A percentile compares a stretch with the other conserved stretches of the same genome.
These are phyloP conservation scores for Serendipita sp. DNA, from an alignment of 768 basidiomycete species.

Conservation along the genomic window DNA sequence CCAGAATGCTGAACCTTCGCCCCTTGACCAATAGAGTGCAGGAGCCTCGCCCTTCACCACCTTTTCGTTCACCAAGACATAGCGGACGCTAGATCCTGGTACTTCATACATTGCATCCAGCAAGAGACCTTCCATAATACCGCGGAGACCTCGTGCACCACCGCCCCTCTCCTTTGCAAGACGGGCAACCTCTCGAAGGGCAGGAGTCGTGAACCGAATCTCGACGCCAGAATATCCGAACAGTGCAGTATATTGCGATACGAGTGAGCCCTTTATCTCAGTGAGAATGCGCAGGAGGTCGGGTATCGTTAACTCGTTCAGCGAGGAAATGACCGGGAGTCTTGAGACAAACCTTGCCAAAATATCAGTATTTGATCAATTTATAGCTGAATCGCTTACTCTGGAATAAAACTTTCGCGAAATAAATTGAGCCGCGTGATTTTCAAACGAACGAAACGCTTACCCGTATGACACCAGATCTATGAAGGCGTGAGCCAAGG, in stretches of 20 bases:
- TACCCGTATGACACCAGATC: constrained; percentile 81
- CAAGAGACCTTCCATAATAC: constrained; percentile 75
- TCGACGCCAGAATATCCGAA: constrained; percentile 76
- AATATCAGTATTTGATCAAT: background rate
- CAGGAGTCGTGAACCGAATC: constrained; percentile 69
- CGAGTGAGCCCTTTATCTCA: constrained; percentile 79
- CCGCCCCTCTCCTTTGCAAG: constrained; percentile 70
- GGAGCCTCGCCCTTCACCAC: constrained; percentile 48
- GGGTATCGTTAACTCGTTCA: constrained; percentile 58
- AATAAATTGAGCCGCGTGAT: background rate
- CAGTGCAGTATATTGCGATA: constrained; percentile 76
- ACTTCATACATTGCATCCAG: constrained; percentile 89
- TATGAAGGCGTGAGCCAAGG: constrained; percentile 20
- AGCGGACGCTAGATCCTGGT: constrained; percentile 62
- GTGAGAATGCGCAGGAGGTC: constrained; percentile 85
- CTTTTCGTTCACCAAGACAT: constrained; percentile 65
- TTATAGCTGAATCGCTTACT: constrained; percentile 21
- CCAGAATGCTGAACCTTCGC: constrained; percentile 55
- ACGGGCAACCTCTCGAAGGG: constrained; percentile 66
- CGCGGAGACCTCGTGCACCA: constrained; percentile 77
- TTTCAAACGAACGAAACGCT: constrained; percentile 8
- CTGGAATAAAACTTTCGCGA: constrained; percentile 64
- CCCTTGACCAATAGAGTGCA: constrained; percentile 62
- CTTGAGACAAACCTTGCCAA: constrained; percentile 59
- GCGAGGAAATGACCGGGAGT: constrained; percentile 77